A percentile compares a stretch with the other conserved stretches of the same genome.
These are phyloP conservation scores for Clarireedia paspali DNA, from an alignment of 2,329 filamentous ascomycete species.

Conservation along the genomic window DNA sequence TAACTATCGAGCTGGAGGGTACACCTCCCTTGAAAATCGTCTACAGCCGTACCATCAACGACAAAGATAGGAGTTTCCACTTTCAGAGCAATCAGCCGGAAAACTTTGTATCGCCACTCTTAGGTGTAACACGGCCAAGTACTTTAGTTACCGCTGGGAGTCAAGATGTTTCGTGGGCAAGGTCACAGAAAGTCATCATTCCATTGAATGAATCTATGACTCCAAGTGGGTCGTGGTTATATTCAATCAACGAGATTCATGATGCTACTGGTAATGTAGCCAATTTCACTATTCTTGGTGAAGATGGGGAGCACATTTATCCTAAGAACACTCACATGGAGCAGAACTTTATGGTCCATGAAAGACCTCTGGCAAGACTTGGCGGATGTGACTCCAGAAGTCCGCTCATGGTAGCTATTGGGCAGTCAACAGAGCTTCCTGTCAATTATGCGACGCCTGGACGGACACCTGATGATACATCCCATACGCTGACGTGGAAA, in stretches of 20 bases:
- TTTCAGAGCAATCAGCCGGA: constrained; percentile 93
- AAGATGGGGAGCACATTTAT: constrained; percentile 58
- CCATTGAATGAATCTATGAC: constrained; percentile 86
- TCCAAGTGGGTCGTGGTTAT: constrained; percentile 74
- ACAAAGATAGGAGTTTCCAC: constrained; percentile 73
- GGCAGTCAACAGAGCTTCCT: constrained; percentile 59
- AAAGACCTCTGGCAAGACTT: constrained; percentile 69
- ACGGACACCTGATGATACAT: constrained; percentile 49
- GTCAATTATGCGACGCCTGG: constrained; percentile 60
- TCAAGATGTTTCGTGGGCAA: constrained; percentile 74
- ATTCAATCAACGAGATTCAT: constrained; percentile 83
- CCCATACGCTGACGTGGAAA: constrained; percentile 69
- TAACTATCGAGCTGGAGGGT: constrained; percentile 76
- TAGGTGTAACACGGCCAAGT: constrained; percentile 50
- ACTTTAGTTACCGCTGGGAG: constrained; percentile 49
- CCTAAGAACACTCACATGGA: constrained; percentile 55
- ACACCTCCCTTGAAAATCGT: constrained; percentile 88
- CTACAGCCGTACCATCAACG: constrained; percentile 83
- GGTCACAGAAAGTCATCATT: constrained; percentile 65
- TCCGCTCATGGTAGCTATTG: constrained; percentile 77
- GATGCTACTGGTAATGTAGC: constrained; percentile 85
- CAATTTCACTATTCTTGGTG: constrained; percentile 58
- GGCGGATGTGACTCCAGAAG: constrained; percentile 69
- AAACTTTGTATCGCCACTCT: constrained; percentile 68
- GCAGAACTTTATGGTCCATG: constrained; percentile 77